phyloP scores from a whole-genome alignment of 805 yeast species.

The Ogataea kodamae region DNA sequence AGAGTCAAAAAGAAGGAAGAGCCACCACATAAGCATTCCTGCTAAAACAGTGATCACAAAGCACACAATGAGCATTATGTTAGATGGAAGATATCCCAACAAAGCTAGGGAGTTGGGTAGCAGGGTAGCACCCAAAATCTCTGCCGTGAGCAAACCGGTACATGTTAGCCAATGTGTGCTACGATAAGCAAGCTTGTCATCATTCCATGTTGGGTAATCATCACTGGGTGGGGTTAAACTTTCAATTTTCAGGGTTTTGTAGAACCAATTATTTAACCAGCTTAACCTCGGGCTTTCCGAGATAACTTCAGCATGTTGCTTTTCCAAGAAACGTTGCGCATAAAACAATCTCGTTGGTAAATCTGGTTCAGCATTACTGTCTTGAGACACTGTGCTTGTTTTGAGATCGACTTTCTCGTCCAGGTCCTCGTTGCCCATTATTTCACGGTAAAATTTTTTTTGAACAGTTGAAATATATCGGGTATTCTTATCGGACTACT shows the following conservation, averaged over 20 bases:
- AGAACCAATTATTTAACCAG: conserved; percentile 8
- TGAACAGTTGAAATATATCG: no score
- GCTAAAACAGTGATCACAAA: conserved; percentile 36
- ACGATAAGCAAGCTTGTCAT: conserved; percentile 17
- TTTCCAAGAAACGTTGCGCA: conserved; percentile 23
- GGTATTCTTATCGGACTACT: no score
- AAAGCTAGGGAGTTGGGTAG: conserved; percentile 17
- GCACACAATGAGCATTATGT: conserved; percentile 14
- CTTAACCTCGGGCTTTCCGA: conserved; percentile 2
- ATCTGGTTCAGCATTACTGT: neutral
- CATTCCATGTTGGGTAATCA: conserved; percentile 20
- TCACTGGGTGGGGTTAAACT: conserved; percentile 6
- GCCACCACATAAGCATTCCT: conserved; percentile 38
- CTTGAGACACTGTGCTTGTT: conserved; percentile 1
- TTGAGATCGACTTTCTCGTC: conserved; percentile 3
- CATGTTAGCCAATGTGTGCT: conserved; percentile 22
- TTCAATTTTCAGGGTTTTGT: conserved; percentile 12
- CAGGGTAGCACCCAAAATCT: conserved; percentile 24
- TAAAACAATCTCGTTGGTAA: conserved; percentile 20
- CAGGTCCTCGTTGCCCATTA: no score
- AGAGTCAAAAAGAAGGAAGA: conserved; percentile 39
- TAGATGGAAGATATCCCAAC: conserved; percentile 19
- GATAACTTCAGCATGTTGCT: conserved; percentile 16
- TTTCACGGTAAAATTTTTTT: no score
- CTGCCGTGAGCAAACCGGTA: conserved; percentile 24